Base-by-base conservation (phyloP, 2,329 filamentous ascomycete species). In the Ophiostoma pallidulum region DNA sequence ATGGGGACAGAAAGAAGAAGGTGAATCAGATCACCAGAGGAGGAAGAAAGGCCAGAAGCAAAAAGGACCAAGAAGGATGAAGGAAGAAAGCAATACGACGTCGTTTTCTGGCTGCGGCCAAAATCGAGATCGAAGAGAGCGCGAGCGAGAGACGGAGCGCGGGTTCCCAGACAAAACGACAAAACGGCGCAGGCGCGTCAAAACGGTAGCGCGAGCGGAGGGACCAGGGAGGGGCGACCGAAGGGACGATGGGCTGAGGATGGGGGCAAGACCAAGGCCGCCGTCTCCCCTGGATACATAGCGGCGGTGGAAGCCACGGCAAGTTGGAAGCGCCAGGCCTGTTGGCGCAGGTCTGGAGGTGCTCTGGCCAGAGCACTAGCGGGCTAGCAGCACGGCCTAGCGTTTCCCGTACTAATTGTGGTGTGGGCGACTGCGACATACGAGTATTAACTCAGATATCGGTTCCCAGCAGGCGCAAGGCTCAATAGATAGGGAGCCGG, bases 291-390 rank as follows among this genome's bases (percentile, higher is more conserved):
- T 41, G 31, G 38, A 41, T 29, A 31, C 45, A 16, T 29, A 38
- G 22, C 29, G 20, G 37, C 20, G 24, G 22, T 41, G 45, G 32
- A 32, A 29, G 31, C 7, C 31, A 28, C 45, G 45, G 45, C 28
- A 47, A 41, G 45, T n/a, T 36, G 20, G 39, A 41, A 47, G 38
- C 45, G 45, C 45, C 45, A 37, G 38, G n/a, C 18, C 31, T 22
- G 37, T 36, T 35, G 31, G 28, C 16, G 31, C 45, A 22, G n/a
- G n/a, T n/a, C n/a, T n/a, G 29, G 28, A 29, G 26, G 9, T 32
- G 36, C 29, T 28, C 5, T 10, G 24, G 28, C 44, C 39, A 41
- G 29, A 41, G 44, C 36, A 32, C 14, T 18, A 46, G 44, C 24
- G 10, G 24, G 24, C 37, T 46, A 46, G 39, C 39, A 41, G 18